Evolutionary conservation across 305 asterid species (phyloP), one percentile per base, ranked within the genome.

Genomic region (Coffea humblotiana): DNA sequence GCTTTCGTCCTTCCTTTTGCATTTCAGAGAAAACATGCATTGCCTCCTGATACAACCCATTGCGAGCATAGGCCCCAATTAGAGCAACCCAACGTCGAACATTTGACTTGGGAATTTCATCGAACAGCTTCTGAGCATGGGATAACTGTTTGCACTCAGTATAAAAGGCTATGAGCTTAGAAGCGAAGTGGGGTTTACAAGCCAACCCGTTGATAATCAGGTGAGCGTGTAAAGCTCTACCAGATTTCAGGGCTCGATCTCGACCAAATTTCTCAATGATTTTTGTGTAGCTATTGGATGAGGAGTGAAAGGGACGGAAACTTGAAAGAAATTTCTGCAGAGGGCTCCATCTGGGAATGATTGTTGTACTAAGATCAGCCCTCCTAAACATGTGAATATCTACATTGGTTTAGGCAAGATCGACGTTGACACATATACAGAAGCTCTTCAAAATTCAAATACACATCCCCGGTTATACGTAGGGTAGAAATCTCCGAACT

Each of bases 91-190:
- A 90, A 70, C 85, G 86, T 12, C 90, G 86, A 54, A 74, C 1
- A 76, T 82, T 86, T 78, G 90, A 73, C 35, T 83, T 77, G 75
- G 94, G 96, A 85, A 90, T 90, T 89, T 74, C 18, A 77, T 91
- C 96, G 78, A 92, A 92, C 93, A 92, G 77, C 58, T 88, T 86
- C 19, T 86, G 90, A 1, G 96, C 96, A 84, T 63, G 63, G 9
- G n/a, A 11, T 21, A 86, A 43, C 6, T 85, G 85, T 23, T 80
- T 87, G 87, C 90, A 89, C 47, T 75, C 71, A 0, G 84, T 1
- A 74, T 92, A 92, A 45, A 91, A 82, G 19, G 85, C 78, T 40
- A 90, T 79, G 68, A 91, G 83, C 80, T 90, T 90, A 80, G 89
- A 81, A 29, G 88, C 87, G 51, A 89, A 74, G 37, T 82, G 90